Conservation (phyloP, 495 filamentous ascomycete genomes). For the Chaetomidium leptoderma region DNA sequence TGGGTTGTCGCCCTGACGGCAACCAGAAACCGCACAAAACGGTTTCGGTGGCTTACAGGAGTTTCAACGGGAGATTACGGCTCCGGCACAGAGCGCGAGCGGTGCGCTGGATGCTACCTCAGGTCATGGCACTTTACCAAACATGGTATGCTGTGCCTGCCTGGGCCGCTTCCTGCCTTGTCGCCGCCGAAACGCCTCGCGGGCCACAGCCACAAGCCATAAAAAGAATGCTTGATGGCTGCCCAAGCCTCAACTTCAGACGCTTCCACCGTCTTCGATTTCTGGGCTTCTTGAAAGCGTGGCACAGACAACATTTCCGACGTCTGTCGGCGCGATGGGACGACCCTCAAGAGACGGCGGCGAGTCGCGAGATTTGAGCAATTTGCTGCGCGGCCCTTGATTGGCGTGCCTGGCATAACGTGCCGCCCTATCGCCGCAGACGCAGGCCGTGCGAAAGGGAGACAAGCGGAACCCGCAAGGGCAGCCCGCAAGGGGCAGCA, state of each 20-base stretch:
- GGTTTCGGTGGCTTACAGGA: background rate
- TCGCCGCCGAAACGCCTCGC: background rate
- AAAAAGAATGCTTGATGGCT: background rate
- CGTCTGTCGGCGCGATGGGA: background rate
- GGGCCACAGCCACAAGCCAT: background rate
- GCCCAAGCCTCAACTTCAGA: background rate
- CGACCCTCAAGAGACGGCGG: slow-evolving; percentile 4
- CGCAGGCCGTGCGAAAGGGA: slow-evolving; percentile 10
- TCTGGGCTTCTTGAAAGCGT: background rate
- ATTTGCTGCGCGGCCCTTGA: slow-evolving; percentile 20
- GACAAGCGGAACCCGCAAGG: too few species aligned
- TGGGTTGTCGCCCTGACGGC: background rate
- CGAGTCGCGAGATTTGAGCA: slow-evolving; percentile 25
- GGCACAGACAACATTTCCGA: background rate
- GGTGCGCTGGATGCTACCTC: background rate
- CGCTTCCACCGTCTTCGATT: too few species aligned
- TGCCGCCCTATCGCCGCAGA: background rate
- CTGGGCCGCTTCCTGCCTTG: slow-evolving; percentile 3
- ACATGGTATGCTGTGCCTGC: slow-evolving; percentile 14
- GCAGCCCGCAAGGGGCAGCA: slow-evolving; percentile 8
- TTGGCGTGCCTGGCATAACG: slow-evolving; percentile 21
- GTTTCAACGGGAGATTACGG: slow-evolving; percentile 13
- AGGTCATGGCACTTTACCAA: background rate
- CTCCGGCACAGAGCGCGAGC: background rate
- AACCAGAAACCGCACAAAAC: background rate